Evolutionary conservation across 2,329 filamentous ascomycete species (phyloP), one percentile per base, ranked within the genome.

Genomic region (Zymoseptoria pseudotritici): DNA sequence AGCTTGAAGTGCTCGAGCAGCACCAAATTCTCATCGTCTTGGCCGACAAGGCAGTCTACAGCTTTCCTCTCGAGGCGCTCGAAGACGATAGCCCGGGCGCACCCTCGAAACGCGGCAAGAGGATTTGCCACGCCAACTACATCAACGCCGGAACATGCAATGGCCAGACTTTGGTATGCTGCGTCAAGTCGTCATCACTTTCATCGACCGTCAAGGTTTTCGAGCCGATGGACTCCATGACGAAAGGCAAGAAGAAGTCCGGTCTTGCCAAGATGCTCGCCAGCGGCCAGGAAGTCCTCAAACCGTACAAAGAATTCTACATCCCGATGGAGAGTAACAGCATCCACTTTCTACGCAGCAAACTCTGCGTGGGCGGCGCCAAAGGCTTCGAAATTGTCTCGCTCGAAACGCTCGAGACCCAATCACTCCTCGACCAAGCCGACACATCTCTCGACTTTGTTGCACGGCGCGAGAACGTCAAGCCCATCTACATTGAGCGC

Each of bases 131-230:
- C 76, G 95, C 93, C 75, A 97, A 93, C 75, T 99, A 97, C 79
- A 99, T 99, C 85, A 96, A 95, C 77, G 89, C 91, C 19, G 94
- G 94, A 49, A 95, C 97, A 70, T 97, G 94, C 72, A 83, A 97
- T 61, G 92, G 94, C 36, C 85, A 94, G 63, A 94, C 97, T 72
- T 81, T 99, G 57, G 94, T 99, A 29, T 97, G 93, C 77, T 95
- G 91, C 67, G 94, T 97, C 70, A 97, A 96, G 79, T 96, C 91
- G 50, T 93, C 89, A 19, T 90, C 92, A 2, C 80, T 97, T 31
- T 96, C 91, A 56, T 96, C 91, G 13, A 97, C 93, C 1, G 96
- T 99, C 80, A 97, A 97, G 77, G 94, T 97, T n/a, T 97, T 91
- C 76, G 93, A 99, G 77, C 94, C 94, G 0, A 96, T 96, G 77